Conservation (phyloP, 768 basidiomycete species). For the Boletus speciosus region DNA sequence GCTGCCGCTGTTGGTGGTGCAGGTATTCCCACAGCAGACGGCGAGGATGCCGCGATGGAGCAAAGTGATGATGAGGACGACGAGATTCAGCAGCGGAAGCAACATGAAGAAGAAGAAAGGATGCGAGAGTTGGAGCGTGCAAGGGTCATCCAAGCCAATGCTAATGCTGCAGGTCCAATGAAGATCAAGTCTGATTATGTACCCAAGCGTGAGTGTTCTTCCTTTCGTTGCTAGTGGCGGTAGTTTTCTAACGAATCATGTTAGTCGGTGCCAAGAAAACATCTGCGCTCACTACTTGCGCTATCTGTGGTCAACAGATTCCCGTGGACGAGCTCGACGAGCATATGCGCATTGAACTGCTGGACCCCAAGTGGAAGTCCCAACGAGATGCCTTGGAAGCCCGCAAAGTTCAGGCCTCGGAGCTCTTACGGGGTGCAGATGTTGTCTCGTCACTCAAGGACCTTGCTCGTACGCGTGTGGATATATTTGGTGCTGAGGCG, state of each 20-base stretch:
- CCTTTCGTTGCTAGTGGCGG: background rate
- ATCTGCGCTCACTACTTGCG: constrained; percentile 77
- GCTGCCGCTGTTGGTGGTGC: constrained; percentile 72
- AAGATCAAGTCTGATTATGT: constrained; percentile 97
- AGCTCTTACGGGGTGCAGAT: constrained; percentile 87
- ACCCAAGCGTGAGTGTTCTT: constrained; percentile 70
- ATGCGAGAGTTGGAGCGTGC: constrained; percentile 71
- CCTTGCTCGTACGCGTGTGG: constrained; percentile 92
- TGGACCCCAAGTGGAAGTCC: constrained; percentile 98
- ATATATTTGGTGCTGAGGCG: constrained; percentile 92
- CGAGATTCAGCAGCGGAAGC: constrained; percentile 53
- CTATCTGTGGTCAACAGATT: constrained; percentile 94
- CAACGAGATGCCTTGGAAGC: constrained; percentile 86
- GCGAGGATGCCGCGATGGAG: constrained; percentile 67
- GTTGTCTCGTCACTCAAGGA: constrained; percentile 91
- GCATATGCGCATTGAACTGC: constrained; percentile 96
- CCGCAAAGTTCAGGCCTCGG: constrained; percentile 85
- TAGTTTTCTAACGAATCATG: constrained; percentile 7
- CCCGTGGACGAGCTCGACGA: constrained; percentile 94
- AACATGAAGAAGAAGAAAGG: constrained; percentile 67
- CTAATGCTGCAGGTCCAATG: constrained; percentile 76
- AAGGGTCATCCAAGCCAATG: constrained; percentile 75
- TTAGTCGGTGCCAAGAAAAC: constrained; percentile 65
- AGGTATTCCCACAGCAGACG: constrained; percentile 43
- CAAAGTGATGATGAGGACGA: constrained; percentile 85